Evolutionary conservation across 768 basidiomycete genomes (phyloP).

Genomic region (Lactarius sanguifluus): DNA sequence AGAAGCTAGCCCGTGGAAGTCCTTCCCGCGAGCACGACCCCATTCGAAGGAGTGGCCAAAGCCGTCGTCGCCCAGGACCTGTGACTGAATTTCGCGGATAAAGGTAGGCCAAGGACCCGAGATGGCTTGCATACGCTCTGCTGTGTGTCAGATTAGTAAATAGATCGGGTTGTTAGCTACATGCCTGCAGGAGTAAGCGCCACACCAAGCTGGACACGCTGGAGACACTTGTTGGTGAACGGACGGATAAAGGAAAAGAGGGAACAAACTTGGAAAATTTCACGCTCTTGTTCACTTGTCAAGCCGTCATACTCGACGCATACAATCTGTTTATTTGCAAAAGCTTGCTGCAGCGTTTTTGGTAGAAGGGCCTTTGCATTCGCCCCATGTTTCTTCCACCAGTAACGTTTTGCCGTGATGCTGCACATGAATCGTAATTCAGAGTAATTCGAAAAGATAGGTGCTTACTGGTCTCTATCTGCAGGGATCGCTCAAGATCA

Average conservation of each 20-base stretch:
- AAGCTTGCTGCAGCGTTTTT: slow-evolving; percentile 51
- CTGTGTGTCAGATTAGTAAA: slow-evolving; percentile 8
- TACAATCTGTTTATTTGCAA: slow-evolving; percentile 68
- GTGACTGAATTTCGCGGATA: slow-evolving; percentile 53
- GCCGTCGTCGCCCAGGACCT: slow-evolving; percentile 45
- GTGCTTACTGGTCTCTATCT: slow-evolving; percentile 51
- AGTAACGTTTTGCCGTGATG: slow-evolving; percentile 27
- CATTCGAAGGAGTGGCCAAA: slow-evolving; percentile 36
- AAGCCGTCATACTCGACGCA: slow-evolving; percentile 71
- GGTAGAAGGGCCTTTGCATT: slow-evolving; percentile 42
- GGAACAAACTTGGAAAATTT: slow-evolving; percentile 64
- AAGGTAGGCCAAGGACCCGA: slow-evolving; percentile 56
- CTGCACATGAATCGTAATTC: slow-evolving; percentile 44
- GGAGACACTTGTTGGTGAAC: not conserved
- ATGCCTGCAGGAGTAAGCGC: slow-evolving; percentile 68
- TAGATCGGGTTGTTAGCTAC: slow-evolving; percentile 22
- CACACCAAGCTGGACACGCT: slow-evolving; percentile 80
- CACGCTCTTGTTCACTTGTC: slow-evolving; percentile 55
- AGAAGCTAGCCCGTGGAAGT: slow-evolving; percentile 39
- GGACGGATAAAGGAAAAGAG: not conserved
- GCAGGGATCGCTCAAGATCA: not conserved
- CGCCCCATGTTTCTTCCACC: slow-evolving; percentile 34
- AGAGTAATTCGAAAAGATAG: not conserved
- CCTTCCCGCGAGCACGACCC: slow-evolving; percentile 40
- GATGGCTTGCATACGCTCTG: slow-evolving; percentile 70